Evolutionary conservation across 352 stramenopile genomes (phyloP).

Genomic region (Phytophthora nicotianae): DNA sequence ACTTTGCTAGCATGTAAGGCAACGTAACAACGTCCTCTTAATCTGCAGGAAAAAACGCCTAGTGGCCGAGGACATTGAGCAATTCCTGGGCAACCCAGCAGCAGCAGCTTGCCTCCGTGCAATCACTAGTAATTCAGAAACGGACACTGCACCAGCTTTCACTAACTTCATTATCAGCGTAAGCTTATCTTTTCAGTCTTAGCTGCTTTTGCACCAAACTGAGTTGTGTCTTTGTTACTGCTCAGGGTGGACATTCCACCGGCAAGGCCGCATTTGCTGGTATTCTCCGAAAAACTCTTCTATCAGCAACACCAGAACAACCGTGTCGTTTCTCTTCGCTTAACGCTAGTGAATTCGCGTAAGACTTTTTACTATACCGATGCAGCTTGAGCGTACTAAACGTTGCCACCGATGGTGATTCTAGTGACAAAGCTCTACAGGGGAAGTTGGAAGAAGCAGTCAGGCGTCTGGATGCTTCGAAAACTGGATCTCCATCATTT

Average conservation of each 20-base stretch:
- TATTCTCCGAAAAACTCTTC: constrained; percentile 43
- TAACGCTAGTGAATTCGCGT: constrained; percentile 49
- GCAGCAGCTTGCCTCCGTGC: constrained; percentile 36
- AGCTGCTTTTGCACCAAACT: not conserved
- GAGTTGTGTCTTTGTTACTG: not conserved
- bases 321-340: constrained; percentile 40
- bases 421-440: constrained; percentile 22
- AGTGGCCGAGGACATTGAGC: constrained; percentile 37
- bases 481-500: constrained; percentile 33
- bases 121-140: constrained; percentile 39
- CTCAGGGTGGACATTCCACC: constrained; percentile 48
- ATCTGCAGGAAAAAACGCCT: constrained; percentile 42
- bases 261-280: constrained; percentile 61
- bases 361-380: constrained; percentile 4
- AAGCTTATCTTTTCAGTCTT: not conserved
- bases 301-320: constrained; percentile 18
- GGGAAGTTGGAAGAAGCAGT: constrained; percentile 28
- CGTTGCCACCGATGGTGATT: not conserved
- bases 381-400: not conserved
- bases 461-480: constrained; percentile 24
- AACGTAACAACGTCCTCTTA: not conserved
- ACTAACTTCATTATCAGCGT: constrained; percentile 80
- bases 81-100: constrained; percentile 55
- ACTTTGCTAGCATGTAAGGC: not conserved
- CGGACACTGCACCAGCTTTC: constrained; percentile 2